Evolutionary conservation across 768 basidiomycete species (phyloP).

Genomic region (Chalciporus piperatus): DNA sequence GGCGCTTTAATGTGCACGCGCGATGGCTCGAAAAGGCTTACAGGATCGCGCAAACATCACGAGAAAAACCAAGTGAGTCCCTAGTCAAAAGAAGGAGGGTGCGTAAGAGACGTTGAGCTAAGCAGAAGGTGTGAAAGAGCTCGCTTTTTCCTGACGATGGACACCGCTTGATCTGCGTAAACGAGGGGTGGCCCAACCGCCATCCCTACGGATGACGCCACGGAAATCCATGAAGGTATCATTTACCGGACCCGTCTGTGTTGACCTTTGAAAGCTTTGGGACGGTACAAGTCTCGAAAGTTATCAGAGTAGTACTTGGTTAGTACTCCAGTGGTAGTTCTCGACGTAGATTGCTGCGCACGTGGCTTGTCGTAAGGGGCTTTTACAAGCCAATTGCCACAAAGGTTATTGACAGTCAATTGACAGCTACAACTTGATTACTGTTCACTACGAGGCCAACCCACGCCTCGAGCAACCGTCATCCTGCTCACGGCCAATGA

Average conservation of each 20-base stretch:
- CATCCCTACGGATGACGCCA: constrained; percentile 72
- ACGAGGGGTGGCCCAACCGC: constrained; percentile 82
- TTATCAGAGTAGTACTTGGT: background rate
- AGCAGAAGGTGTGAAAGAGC: constrained; percentile 17
- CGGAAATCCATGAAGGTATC: constrained; percentile 63
- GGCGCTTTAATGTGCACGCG: constrained; percentile 1
- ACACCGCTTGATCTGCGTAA: constrained; percentile 78
- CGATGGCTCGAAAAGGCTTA: constrained; percentile 28
- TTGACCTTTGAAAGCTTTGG: background rate
- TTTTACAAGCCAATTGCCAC: no score
- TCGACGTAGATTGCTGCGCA: background rate
- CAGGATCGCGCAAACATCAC: constrained; percentile 84
- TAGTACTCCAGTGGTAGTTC: no score
- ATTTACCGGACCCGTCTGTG: constrained; percentile 21
- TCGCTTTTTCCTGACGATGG: constrained; percentile 76
- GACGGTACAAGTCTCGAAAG: background rate
- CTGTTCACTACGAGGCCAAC: no score
- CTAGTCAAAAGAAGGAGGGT: constrained; percentile 35
- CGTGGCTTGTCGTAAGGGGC: no score
- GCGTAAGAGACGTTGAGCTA: constrained; percentile 2
- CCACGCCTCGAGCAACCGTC: no score
- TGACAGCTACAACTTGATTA: no score
- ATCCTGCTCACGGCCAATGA: no score
- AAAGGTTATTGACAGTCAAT: no score
- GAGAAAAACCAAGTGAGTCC: constrained; percentile 82